Percentiles rank a stretch among this genome's conserved stretches.
These are phyloP conservation scores for Platanthera zijinensis DNA, from an alignment of 106 monocot species.

Conservation along the genomic window DNA sequence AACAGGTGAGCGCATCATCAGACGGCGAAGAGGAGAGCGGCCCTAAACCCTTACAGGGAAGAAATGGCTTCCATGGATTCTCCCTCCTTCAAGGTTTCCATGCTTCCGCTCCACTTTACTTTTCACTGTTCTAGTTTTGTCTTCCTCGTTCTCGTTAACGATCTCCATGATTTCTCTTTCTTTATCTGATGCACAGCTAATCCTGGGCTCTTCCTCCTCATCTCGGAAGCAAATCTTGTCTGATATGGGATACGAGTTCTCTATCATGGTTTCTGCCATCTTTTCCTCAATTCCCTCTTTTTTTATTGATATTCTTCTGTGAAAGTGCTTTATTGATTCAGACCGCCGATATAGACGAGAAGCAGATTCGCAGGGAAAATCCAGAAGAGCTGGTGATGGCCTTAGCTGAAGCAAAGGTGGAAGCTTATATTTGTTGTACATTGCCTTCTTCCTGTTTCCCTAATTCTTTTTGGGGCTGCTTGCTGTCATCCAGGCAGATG, in stretches of 20 bases:
- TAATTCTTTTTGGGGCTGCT: not conserved
- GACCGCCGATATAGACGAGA: slow-evolving; percentile 78
- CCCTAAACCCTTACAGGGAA: too few species aligned
- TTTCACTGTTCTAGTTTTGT: not conserved
- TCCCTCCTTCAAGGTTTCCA: slow-evolving; percentile 10
- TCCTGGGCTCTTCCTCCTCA: slow-evolving; percentile 67
- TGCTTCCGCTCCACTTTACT: slow-evolving; percentile 1
- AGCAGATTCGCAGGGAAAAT: slow-evolving; percentile 45
- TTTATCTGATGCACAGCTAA: slow-evolving; percentile 28
- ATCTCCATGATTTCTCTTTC: not conserved
- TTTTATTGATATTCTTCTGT: not conserved
- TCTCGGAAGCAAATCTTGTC: slow-evolving; percentile 49
- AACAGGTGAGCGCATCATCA: not conserved
- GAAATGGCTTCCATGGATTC: slow-evolving; percentile 1
- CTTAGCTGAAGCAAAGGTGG: slow-evolving; percentile 58
- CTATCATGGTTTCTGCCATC: slow-evolving; percentile 33
- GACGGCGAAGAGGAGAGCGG: not conserved
- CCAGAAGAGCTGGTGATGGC: slow-evolving; percentile 67
- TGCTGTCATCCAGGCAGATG: slow-evolving; percentile 50
- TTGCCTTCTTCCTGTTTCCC: not conserved
- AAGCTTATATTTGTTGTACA: not conserved
- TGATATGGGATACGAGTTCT: slow-evolving; percentile 78
- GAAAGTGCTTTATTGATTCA: slow-evolving; percentile 8
- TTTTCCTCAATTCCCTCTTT: not conserved
- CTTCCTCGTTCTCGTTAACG: not conserved